Evolutionary conservation across 306 rosid genomes (phyloP).

Genomic region (Astragalus membranaceus): DNA sequence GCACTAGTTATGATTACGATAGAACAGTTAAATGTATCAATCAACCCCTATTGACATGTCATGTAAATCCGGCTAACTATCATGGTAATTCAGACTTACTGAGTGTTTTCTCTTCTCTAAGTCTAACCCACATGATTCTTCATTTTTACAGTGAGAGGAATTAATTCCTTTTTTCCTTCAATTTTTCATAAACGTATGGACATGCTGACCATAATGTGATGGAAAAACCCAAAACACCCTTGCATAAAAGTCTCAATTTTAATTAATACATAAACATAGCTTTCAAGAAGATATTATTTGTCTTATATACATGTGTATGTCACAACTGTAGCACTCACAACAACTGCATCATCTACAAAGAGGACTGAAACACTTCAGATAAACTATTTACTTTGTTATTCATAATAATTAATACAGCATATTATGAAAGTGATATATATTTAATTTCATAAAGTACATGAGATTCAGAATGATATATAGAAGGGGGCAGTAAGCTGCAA

Average conservation of each 20-base stretch:
- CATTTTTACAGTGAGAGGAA: slow-evolving; percentile 8
- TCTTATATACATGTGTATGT: slow-evolving; percentile 5
- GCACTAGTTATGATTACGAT: slow-evolving; percentile 20
- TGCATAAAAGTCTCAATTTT: not conserved
- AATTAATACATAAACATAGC: not conserved
- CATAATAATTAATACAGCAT: no score
- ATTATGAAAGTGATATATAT: no score
- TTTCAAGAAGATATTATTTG: slow-evolving; percentile 19
- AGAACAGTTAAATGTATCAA: slow-evolving; percentile 47
- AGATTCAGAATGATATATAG: no score
- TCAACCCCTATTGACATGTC: slow-evolving; percentile 33
- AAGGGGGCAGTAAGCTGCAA: no score
- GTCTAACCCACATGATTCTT: slow-evolving; percentile 11
- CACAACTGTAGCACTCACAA: not conserved
- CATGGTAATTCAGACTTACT: slow-evolving; percentile 25
- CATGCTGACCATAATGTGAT: slow-evolving; percentile 23
- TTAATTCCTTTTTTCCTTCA: not conserved
- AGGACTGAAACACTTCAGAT: slow-evolving; percentile 13
- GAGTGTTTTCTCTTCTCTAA: slow-evolving; percentile 5
- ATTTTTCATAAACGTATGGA: not conserved
- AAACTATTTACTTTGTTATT: not conserved
- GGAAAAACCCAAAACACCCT: slow-evolving; percentile 9
- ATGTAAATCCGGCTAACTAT: slow-evolving; percentile 34
- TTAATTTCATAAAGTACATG: no score
- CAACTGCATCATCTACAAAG: slow-evolving; percentile 19